Evolutionary conservation across 2,329 filamentous ascomycete genomes (phyloP).

Genomic region (Pezicula carpinea): DNA sequence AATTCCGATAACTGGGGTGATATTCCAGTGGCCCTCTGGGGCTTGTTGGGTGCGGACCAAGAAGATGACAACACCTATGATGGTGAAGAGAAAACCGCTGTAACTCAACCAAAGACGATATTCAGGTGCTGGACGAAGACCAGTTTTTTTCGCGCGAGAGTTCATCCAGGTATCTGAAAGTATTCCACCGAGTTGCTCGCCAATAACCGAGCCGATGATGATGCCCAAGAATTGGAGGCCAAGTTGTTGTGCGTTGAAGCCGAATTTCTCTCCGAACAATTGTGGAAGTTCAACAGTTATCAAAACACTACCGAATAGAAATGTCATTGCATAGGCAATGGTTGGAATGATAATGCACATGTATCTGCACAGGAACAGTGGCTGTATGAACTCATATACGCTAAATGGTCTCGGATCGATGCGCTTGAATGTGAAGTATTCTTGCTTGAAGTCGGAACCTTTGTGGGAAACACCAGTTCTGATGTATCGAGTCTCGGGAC

Average conservation of each 20-base stretch:
- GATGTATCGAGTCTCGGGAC: slow-evolving; percentile 51
- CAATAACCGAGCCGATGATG: slow-evolving; percentile 51
- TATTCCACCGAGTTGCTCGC: slow-evolving; percentile 51
- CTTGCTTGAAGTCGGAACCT: slow-evolving; percentile 23
- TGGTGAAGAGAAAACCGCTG: slow-evolving; percentile 43
- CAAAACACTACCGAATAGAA: slow-evolving; percentile 48
- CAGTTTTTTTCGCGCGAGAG: slow-evolving; percentile 30
- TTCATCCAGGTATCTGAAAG: slow-evolving; percentile 48
- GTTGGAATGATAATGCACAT: slow-evolving; percentile 46
- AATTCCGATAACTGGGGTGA: slow-evolving; percentile 50
- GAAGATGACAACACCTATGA: slow-evolving; percentile 50
- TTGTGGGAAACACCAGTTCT: slow-evolving; percentile 15
- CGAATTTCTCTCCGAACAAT: slow-evolving; percentile 49
- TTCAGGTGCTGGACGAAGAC: slow-evolving; percentile 38
- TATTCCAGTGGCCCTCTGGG: slow-evolving; percentile 42
- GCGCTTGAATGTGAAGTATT: slow-evolving; percentile 38
- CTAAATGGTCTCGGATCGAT: slow-evolving; percentile 48
- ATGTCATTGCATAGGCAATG: slow-evolving; percentile 50
- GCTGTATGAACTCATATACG: slow-evolving; percentile 45
- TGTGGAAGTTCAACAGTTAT: slow-evolving; percentile 56
- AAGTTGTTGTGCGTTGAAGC: slow-evolving; percentile 51
- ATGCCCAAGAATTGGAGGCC: slow-evolving; percentile 54
- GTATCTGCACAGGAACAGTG: slow-evolving; percentile 37
- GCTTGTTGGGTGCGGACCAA: slow-evolving; percentile 44
- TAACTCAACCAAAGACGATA: slow-evolving; percentile 55